Percentiles rank a stretch among this genome's conserved stretches.
These are phyloP conservation scores for Cutaneotrichosporon sp. DNA, from an alignment of 1,284 basidiomycete genomes.

Conservation along the genomic window DNA sequence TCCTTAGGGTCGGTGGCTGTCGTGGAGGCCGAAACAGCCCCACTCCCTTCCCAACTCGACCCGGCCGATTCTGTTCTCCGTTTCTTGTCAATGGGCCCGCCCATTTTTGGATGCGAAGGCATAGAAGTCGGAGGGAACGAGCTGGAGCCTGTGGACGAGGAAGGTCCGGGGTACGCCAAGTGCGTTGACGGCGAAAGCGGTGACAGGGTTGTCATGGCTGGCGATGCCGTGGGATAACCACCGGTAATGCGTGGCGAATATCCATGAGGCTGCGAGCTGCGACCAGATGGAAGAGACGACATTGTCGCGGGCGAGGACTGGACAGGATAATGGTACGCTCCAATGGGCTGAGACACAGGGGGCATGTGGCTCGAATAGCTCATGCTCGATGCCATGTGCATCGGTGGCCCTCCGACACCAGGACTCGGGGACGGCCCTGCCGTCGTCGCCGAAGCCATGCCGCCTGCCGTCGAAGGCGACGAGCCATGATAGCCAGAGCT, in stretches of 20 bases:
- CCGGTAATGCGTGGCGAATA: slow-evolving; percentile 19
- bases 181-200: slow-evolving; percentile 19
- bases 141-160: slow-evolving; percentile 7
- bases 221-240: slow-evolving; percentile 15
- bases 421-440: background rate
- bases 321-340: slow-evolving; percentile 16
- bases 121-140: slow-evolving; percentile 15
- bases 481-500: slow-evolving; percentile 13
- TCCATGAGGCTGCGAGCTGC: slow-evolving; percentile 9
- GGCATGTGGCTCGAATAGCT: slow-evolving; percentile 20
- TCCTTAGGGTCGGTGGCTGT: slow-evolving; percentile 8
- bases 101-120: slow-evolving; percentile 9
- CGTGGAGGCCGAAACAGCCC: background rate
- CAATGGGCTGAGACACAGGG: slow-evolving; percentile 8
- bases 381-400: slow-evolving; percentile 17
- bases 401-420: background rate
- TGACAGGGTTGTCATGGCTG: slow-evolving; percentile 14
- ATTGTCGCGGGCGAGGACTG: slow-evolving; percentile 16
- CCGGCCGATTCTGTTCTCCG: slow-evolving; percentile 10
- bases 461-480: slow-evolving; percentile 3
- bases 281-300: slow-evolving; percentile 9
- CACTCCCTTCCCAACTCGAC: slow-evolving; percentile 10
- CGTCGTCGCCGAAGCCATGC: background rate
- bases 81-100: slow-evolving; percentile 5
- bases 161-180: slow-evolving; percentile 6